Evolutionary conservation across 2,329 filamentous ascomycete species (phyloP), one percentile per base, ranked within the genome.

Genomic region (Colletotrichum tropicicola): DNA sequence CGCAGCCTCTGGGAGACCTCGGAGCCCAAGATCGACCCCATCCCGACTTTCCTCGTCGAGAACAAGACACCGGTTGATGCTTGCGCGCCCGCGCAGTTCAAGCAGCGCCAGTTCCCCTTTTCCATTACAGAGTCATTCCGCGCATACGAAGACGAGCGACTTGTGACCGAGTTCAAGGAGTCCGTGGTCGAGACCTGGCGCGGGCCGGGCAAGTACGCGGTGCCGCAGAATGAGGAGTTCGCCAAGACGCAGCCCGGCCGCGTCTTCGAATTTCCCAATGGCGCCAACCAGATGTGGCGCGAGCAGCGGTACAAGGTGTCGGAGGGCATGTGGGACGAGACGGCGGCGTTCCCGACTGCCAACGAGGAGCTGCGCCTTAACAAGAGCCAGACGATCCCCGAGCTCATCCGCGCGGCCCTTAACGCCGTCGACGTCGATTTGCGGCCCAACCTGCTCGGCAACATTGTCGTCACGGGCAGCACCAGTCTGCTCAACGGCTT

Each of bases 141-240:
- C 65, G 83, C 85, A 17, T 90, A 95, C 69, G 91, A 98, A 79
- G 94, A 99, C 82, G 96, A 98, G 77, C 92, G 95, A 56, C 91
- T 97, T 43, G 82, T 99, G 61, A 94, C 93, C 37, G 94, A 98
- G 76, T 99, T 97, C 87, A 99, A 99, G 82, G 97, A 99, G 80
- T 97, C 92, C 17, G 93, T 98, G 15, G 94, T 98, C 27, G 94
- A 98, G 79, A 89, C 95, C 13, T 99, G 96, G 95, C 88, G 89
- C 25, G 93, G 93, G 1, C 92, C 92, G 0, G 90, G 90, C 64
- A 86, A 89, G 66, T 89, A 93, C 72, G 77, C 78, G 43, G 79
- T 77, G 70, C 86, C 80, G 21, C 89, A 90, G 37, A 97, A 95
- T 75, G 89, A 96, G 74, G 94, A 98, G 43, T 84, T 89, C 49